Evolutionary conservation across 176 grass and related monocot genomes (phyloP), one percentile per base, ranked within the genome.

Genomic region (Dendrocalamus sinicus): DNA sequence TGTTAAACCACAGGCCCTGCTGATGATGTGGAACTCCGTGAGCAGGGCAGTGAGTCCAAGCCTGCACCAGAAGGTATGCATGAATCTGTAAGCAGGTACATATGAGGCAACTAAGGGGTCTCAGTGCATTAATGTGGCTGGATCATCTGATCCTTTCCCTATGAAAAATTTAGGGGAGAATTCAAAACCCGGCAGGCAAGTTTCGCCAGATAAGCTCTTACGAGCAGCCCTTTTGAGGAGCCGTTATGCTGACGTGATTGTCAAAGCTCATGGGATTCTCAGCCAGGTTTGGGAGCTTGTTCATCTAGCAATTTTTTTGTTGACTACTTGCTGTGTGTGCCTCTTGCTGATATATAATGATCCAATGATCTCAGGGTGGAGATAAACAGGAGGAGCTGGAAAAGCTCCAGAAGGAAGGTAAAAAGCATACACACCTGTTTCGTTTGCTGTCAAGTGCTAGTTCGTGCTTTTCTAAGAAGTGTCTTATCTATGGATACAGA

Each of bases 391-490:
- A 99, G 72, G 96, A 96, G 77, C 85, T 99, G 79, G 94, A 99
- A 88, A 94, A 90, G 77, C 88, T 90, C 43, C 92, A 99, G 83
- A 92, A 82, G 86, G 94, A 99, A 96, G 97, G 97, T 96, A 94
- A 90, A 78, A 46, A 15, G 14, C 47, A 35, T 73, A 53, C 7
- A 28, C 12, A 69, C 67, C 10, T 79, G 9, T 23, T 72, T 86
- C 6, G 2, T 64, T 64, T 64, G 5, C 26, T 64, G 62, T 26
- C 15, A 15, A 32, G 26, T 64, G 52, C 19, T 68, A 70, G 6
- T 28, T 44, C 59, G 65, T 41, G 7, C 74, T 54, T 48, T 22
- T 23, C 84, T 81, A 28, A 71, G 11, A 52, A 22, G 7, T 73
- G 13, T 62, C 1, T 32, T 88, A 3, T 28, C 23, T 53, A 7